phyloP scores from a whole-genome alignment of 2,329 filamentous ascomycete species.

The Sporothrix curviconia region DNA sequence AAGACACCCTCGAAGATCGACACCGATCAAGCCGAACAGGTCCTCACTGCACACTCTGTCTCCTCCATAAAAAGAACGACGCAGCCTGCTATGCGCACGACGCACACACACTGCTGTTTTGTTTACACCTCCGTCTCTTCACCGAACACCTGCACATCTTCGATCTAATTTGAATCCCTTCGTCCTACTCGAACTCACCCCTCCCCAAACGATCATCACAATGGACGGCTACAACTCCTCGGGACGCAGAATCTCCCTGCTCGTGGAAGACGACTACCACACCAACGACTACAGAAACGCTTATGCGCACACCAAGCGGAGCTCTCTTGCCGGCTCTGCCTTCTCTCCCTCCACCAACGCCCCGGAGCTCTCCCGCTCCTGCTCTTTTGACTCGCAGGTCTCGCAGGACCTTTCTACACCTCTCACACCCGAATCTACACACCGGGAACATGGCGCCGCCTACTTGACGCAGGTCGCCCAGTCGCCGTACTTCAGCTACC shows the following conservation, averaged over 20 bases:
- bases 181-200: no score
- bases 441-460: constrained; percentile 20
- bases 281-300: constrained; percentile 17
- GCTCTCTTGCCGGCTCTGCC: constrained; percentile 31
- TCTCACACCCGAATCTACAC: constrained; percentile 45
- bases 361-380: constrained; percentile 52
- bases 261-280: constrained; percentile 45
- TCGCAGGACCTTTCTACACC: constrained; percentile 50
- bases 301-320: constrained; percentile 30
- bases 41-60: neutral
- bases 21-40: neutral
- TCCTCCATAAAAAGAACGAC: neutral
- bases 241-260: constrained; percentile 52
- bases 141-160: neutral
- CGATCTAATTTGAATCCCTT: neutral
- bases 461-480: neutral
- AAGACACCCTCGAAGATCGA: neutral
- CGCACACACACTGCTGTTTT: neutral
- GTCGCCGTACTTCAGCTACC: constrained; percentile 29
- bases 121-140: neutral
- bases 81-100: neutral
- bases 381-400: constrained; percentile 56
- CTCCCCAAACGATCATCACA: constrained; percentile 21
- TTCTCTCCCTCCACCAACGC: constrained; percentile 44
- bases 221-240: constrained; percentile 52